phyloP scores from a whole-genome alignment of 495 filamentous ascomycete genomes.

The Diplogelasinospora grovesii region DNA sequence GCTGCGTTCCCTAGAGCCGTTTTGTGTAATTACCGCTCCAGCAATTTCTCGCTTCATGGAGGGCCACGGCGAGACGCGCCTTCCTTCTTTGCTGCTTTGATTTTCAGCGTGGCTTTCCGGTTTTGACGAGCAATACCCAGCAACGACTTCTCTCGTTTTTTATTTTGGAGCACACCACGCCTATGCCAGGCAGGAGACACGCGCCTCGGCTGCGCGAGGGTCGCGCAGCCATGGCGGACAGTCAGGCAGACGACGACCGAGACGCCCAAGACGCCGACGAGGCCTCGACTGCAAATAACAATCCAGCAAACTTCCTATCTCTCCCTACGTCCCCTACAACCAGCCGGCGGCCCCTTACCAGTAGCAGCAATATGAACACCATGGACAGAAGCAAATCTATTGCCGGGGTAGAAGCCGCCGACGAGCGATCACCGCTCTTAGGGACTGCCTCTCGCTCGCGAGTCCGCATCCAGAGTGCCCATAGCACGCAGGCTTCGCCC shows the following conservation, averaged over 20 bases:
- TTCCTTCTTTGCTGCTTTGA: no score
- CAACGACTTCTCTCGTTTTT: no score
- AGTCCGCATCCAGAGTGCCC: slow-evolving; percentile 35
- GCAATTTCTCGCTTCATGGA: no score
- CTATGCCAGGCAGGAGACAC: slow-evolving; percentile 20
- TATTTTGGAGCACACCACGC: no score
- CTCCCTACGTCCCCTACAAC: slow-evolving; percentile 24
- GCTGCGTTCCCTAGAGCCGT: no score
- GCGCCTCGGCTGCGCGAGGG: slow-evolving; percentile 17
- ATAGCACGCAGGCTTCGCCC: slow-evolving; percentile 33
- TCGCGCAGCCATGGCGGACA: neutral
- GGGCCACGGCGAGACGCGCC: no score
- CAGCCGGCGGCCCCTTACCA: slow-evolving; percentile 16
- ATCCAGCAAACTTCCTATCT: slow-evolving; percentile 17
- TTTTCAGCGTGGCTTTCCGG: no score
- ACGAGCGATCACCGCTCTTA: slow-evolving; percentile 44
- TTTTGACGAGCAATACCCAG: no score
- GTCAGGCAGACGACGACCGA: slow-evolving; percentile 1
- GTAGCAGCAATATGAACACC: neutral
- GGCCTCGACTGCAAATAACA: slow-evolving; percentile 1
- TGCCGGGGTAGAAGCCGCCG: slow-evolving; percentile 32
- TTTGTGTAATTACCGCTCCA: no score
- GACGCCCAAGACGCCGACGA: slow-evolving; percentile 9
- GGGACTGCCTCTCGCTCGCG: slow-evolving; percentile 31
- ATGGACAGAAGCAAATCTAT: slow-evolving; percentile 20